These are phyloP conservation scores for Macrolepiota albuminosa DNA, from an alignment of 768 basidiomycete genomes.

Conservation along the genomic window DNA sequence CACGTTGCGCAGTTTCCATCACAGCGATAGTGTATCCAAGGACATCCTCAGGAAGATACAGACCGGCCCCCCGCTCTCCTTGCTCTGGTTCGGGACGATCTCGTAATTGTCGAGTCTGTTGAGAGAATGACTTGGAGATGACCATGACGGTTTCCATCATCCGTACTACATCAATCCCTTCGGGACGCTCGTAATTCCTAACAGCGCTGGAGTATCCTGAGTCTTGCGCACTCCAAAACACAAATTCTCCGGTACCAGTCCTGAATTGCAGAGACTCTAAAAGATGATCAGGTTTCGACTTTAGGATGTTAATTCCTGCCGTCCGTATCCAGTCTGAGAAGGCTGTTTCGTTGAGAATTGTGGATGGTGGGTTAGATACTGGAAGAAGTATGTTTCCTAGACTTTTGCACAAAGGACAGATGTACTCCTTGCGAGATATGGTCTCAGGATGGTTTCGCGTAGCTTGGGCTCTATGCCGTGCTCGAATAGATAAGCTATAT, in stretches of 20 bases:
- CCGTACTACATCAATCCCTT: conserved; percentile 58
- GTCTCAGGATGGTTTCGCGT: conserved; percentile 93
- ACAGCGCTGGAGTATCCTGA: conserved; percentile 56
- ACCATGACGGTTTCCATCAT: conserved; percentile 88
- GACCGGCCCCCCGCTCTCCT: conserved; percentile 74
- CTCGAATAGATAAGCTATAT: conserved; percentile 81
- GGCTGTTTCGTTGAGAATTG: conserved; percentile 49
- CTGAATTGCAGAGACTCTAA: conserved; percentile 71
- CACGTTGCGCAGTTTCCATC: conserved; percentile 79
- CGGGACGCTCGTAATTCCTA: conserved; percentile 45
- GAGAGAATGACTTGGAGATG: conserved; percentile 72
- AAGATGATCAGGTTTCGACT: conserved; percentile 69
- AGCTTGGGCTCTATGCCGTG: conserved; percentile 82
- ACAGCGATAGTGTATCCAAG: conserved; percentile 83
- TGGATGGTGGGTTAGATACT: conserved; percentile 49
- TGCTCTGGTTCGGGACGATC: conserved; percentile 69
- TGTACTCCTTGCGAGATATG: conserved; percentile 90
- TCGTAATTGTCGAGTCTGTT: conserved; percentile 79
- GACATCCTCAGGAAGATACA: conserved; percentile 90
- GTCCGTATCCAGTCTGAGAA: conserved; percentile 90
- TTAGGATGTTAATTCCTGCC: conserved; percentile 84
- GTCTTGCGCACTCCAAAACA: conserved; percentile 86
- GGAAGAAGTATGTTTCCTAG: conserved; percentile 93
- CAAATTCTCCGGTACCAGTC: conserved; percentile 84
- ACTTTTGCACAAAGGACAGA: conserved; percentile 96